phyloP scores from a whole-genome alignment of 2,329 filamentous ascomycete genomes.

The Gnomoniopsis smithogilvyi region DNA sequence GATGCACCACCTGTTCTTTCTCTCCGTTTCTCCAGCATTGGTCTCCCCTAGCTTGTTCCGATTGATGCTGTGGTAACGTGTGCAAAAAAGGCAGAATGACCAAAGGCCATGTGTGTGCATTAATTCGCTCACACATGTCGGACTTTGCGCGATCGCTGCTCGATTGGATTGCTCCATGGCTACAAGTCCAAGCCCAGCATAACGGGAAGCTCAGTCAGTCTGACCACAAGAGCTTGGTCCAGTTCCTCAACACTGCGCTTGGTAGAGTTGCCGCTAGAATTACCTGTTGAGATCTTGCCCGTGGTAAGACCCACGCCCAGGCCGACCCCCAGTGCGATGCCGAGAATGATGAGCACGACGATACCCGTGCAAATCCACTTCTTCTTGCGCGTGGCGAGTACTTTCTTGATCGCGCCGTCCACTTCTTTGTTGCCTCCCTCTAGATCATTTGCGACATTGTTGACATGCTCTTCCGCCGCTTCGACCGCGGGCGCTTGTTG shows the following conservation, averaged over 20 bases:
- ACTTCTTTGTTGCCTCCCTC: conserved; percentile 69
- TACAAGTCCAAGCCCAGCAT: background rate
- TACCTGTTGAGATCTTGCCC: background rate
- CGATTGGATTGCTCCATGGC: background rate
- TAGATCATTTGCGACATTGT: conserved; percentile 63
- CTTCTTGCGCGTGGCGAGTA: conserved; percentile 65
- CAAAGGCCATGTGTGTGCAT: background rate
- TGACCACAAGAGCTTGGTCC: background rate
- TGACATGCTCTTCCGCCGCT: conserved; percentile 62
- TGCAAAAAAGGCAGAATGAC: background rate
- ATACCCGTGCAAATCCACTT: conserved; percentile 79
- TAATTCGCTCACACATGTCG: background rate
- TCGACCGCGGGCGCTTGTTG: conserved; percentile 65
- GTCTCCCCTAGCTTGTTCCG: no score
- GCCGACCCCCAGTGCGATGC: conserved; percentile 52
- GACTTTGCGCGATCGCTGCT: background rate
- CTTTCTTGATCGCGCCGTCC: conserved; percentile 63
- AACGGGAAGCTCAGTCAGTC: background rate
- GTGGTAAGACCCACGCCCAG: conserved; percentile 43
- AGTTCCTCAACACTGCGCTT: background rate
- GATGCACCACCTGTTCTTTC: no score
- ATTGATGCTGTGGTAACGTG: no score
- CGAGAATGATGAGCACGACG: conserved; percentile 54
- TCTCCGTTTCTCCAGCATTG: no score
- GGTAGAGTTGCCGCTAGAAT: background rate